Percentiles rank a stretch among this genome's conserved stretches.
phyloP scores from a whole-genome alignment of 1,139 yeast species.

The Blastobotrys niveus region DNA sequence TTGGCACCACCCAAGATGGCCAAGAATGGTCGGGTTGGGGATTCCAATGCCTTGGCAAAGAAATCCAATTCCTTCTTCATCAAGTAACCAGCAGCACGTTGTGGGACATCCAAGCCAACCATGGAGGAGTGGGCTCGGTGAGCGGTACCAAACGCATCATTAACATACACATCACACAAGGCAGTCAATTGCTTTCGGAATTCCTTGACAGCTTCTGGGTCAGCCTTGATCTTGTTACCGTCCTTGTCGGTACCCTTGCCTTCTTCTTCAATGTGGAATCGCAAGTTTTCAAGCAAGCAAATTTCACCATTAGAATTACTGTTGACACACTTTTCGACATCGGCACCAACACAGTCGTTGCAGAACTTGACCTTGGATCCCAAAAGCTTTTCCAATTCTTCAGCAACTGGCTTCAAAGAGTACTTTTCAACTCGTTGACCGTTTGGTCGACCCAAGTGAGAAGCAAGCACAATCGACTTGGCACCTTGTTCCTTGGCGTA shows the following conservation, averaged over 20 bases:
- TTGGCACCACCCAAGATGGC: slow-evolving; percentile 99
- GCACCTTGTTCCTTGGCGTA: slow-evolving; percentile 87
- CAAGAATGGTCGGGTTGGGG: slow-evolving; percentile 93
- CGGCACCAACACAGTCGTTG: slow-evolving; percentile 80
- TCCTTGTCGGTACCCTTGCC: slow-evolving; percentile 89
- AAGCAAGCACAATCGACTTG: slow-evolving; percentile 82
- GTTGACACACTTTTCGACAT: slow-evolving; percentile 73
- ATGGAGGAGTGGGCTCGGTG: slow-evolving; percentile 99
- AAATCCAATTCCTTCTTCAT: slow-evolving; percentile 93
- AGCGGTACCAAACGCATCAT: slow-evolving; percentile 98
- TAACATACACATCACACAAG: slow-evolving; percentile 90
- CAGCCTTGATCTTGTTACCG: slow-evolving; percentile 86
- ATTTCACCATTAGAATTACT: slow-evolving; percentile 64
- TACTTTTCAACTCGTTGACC: slow-evolving; percentile 78
- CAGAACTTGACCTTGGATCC: slow-evolving; percentile 69
- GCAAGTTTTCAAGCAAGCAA: slow-evolving; percentile 86
- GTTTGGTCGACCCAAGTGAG: slow-evolving; percentile 97
- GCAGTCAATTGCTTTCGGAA: slow-evolving; percentile 85
- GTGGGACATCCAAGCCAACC: slow-evolving; percentile 91
- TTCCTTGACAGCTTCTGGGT: slow-evolving; percentile 68
- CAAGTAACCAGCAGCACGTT: slow-evolving; percentile 95
- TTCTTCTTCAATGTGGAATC: slow-evolving; percentile 86
- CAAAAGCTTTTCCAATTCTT: slow-evolving; percentile 72
- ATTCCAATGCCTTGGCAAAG: slow-evolving; percentile 95
- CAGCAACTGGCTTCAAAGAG: slow-evolving; percentile 88